A percentile compares a stretch with the other conserved stretches of the same genome.
Conservation (phyloP, 2,329 filamentous ascomycete species). For the Aspergillus phoenicis region DNA sequence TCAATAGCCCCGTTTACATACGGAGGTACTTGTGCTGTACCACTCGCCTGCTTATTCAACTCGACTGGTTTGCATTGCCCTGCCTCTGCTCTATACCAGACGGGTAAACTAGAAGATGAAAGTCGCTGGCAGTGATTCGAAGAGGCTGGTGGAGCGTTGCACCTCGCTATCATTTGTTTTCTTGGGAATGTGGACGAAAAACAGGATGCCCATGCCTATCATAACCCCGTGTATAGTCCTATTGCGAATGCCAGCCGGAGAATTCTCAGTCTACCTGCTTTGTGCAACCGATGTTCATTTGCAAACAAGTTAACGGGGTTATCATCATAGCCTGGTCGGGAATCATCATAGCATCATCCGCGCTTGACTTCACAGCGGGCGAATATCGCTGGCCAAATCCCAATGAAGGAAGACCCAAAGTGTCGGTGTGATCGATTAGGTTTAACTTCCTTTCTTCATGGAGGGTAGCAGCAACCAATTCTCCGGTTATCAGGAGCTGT, state of each 20-base stretch:
- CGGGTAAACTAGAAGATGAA: neutral
- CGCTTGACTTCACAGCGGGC: neutral
- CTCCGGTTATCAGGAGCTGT: neutral
- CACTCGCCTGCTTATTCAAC: neutral
- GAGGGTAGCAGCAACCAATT: neutral
- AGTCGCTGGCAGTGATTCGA: neutral
- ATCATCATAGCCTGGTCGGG: neutral
- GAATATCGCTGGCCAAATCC: neutral
- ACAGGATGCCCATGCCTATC: neutral
- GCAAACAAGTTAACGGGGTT: neutral
- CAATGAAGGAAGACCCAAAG: neutral
- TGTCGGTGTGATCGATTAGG: neutral
- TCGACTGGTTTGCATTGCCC: neutral
- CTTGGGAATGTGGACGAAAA: neutral
- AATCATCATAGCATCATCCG: constrained; percentile 10
- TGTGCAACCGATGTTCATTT: neutral
- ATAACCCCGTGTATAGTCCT: neutral
- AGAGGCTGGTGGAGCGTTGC: neutral
- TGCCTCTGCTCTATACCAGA: neutral
- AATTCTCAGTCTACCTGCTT: neutral
- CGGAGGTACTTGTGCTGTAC: constrained; percentile 9
- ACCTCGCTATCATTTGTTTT: neutral
- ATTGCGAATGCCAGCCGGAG: constrained; percentile 7
- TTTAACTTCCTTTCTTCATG: neutral
- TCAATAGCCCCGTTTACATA: constrained; percentile 7